These are phyloP conservation scores for Globomyces sp. DNA, from an alignment of 371 early-diverging fungal species.

Conservation along the genomic window DNA sequence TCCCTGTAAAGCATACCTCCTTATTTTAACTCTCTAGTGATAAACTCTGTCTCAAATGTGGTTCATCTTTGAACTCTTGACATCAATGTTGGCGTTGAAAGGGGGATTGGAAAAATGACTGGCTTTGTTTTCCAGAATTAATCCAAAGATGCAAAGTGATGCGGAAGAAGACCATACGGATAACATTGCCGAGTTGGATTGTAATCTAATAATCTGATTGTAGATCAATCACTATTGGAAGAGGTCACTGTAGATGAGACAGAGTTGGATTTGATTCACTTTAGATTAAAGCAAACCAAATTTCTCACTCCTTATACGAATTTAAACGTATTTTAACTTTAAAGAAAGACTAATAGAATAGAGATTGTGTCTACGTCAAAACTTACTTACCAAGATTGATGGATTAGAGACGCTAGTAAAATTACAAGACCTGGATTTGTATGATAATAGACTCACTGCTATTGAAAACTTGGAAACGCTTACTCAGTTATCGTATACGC, in stretches of 20 bases:
- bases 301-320: background rate
- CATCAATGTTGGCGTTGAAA: too few species aligned
- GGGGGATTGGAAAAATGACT: too few species aligned
- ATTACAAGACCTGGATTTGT: slow-evolving; percentile 37
- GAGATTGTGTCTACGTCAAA: slow-evolving; percentile 86
- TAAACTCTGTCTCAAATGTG: too few species aligned
- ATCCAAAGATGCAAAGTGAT: too few species aligned
- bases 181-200: background rate
- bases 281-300: background rate
- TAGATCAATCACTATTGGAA: background rate
- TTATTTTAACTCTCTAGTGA: too few species aligned
- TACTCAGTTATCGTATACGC: slow-evolving; percentile 33
- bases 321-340: slow-evolving; percentile 5
- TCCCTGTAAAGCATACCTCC: too few species aligned
- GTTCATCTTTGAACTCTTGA: too few species aligned
- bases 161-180: too few species aligned
- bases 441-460: slow-evolving; percentile 37
- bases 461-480: slow-evolving; percentile 43
- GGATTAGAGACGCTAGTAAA: slow-evolving; percentile 56
- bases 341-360: slow-evolving; percentile 24
- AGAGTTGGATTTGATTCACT: background rate
- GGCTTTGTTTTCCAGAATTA: too few species aligned
- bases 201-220: background rate
- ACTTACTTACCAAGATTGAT: slow-evolving; percentile 74
- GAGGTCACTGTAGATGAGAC: background rate